Evolutionary conservation across 1,284 basidiomycete species (phyloP), one percentile per base, ranked within the genome.

Genomic region (Mycena citricolor): DNA sequence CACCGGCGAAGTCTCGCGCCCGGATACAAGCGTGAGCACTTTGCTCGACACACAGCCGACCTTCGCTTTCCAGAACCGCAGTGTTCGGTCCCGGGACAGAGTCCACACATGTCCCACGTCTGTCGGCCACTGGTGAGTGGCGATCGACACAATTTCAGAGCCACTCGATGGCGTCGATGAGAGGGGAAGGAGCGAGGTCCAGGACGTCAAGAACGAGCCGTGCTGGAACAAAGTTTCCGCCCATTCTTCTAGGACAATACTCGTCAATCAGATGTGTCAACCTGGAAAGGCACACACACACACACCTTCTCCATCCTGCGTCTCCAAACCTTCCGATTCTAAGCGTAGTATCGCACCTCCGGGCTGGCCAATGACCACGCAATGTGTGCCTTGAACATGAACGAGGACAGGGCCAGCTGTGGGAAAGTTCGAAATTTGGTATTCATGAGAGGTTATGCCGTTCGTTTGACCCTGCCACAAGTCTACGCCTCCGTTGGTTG

Each of bases 1-100:
- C 8, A 59, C 59, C 24, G 66, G 65, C 14, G 64, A 64, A 5
- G 58, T 48, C 39, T 73, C 69, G 50, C 68, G 65, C 25, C 65
- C 66, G 23, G 59, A 62, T 49, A 51, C 56, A 11, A 57, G 48
- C 6, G 74, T 63, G 29, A 88, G 64, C 8, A 65, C 60, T 58
- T 77, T 81, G 20, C 77, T 77, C 24, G 79, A 73, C 19, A 85
- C 72, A 60, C 86, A 88, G 21, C 84, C 83, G 38, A 78, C 71
- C 57, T 80, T 77, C 30, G 77, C 70, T 51, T 81, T 83, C 92
- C 93, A 97, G 31, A 89, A 73, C 36, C 91, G 77, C 32, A 97
- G 70, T 42, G 85, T 86, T 44, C 86, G 78, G 67, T 97, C 92
- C 44, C 91, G 75, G n/a, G 92, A 92, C 36, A 97, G 74, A 2